These are phyloP conservation scores for Baeospora myosura DNA, from an alignment of 1,284 basidiomycete species.

Conservation along the genomic window DNA sequence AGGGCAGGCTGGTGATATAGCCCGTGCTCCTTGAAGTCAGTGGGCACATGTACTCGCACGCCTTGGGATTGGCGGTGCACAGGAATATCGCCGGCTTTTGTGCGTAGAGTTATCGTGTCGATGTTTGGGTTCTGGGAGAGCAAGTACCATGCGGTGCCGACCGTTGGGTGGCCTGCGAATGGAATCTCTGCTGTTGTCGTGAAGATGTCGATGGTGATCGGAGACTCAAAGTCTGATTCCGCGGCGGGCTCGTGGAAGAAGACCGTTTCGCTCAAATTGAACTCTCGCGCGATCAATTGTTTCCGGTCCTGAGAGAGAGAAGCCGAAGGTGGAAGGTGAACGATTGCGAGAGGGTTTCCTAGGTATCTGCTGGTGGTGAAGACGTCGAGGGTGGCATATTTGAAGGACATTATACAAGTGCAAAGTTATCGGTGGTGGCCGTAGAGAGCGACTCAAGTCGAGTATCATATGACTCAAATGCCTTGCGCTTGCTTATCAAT, in stretches of 20 bases:
- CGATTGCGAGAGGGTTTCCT: constrained; percentile 38
- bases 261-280: constrained; percentile 41
- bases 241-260: constrained; percentile 27
- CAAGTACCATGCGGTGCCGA: constrained; percentile 35
- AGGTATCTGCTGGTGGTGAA: constrained; percentile 32
- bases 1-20: constrained; percentile 18
- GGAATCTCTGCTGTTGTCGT: constrained; percentile 32
- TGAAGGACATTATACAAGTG: constrained; percentile 34
- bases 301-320: constrained; percentile 30
- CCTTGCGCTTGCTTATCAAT: no score
- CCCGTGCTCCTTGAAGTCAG: constrained; percentile 32
- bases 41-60: constrained; percentile 29
- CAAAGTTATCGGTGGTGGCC: no score
- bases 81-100: constrained; percentile 34
- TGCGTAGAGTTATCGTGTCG: constrained; percentile 24
- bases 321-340: constrained; percentile 23
- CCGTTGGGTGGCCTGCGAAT: constrained; percentile 39
- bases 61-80: constrained; percentile 20
- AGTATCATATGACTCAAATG: no score
- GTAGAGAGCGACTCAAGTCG: no score
- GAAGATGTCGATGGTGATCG: constrained; percentile 33
- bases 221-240: constrained; percentile 11
- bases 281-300: constrained; percentile 35
- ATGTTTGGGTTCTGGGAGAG: constrained; percentile 20
- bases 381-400: constrained; percentile 28